Percentiles rank a stretch among this genome's conserved stretches.
These are phyloP conservation scores for Saccharomycopsis fermentans DNA, from an alignment of 805 yeast genomes.

Conservation along the genomic window DNA sequence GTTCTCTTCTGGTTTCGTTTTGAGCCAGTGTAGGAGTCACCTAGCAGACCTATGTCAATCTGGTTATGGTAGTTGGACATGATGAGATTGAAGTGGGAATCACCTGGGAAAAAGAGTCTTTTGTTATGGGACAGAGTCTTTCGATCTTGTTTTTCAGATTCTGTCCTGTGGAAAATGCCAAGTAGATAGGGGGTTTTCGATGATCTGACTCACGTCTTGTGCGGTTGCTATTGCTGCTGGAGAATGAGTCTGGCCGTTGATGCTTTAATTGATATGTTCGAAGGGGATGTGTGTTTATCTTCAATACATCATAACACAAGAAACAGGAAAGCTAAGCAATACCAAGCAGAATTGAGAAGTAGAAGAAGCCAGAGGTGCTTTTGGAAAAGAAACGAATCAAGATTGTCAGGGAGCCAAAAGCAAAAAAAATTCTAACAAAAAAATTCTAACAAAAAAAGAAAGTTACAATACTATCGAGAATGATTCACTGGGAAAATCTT, in stretches of 20 bases:
- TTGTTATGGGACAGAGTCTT: too few species aligned
- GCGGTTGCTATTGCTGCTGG: too few species aligned
- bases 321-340: neutral
- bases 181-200: too few species aligned
- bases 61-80: neutral
- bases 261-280: neutral
- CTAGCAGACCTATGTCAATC: neutral
- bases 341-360: too few species aligned
- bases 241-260: too few species aligned
- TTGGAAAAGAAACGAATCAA: neutral
- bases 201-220: too few species aligned
- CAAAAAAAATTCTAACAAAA: neutral
- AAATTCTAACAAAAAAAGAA: too few species aligned
- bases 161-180: too few species aligned
- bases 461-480: neutral
- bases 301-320: neutral
- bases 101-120: neutral
- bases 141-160: too few species aligned
- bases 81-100: neutral
- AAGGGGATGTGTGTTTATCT: neutral
- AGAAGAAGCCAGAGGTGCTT: neutral
- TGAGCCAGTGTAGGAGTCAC: neutral
- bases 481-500: neutral
- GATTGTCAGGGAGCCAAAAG: neutral
- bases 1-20: neutral